phyloP scores from a whole-genome alignment of 805 yeast species.

The Wickerhamiella sergipiensis region DNA sequence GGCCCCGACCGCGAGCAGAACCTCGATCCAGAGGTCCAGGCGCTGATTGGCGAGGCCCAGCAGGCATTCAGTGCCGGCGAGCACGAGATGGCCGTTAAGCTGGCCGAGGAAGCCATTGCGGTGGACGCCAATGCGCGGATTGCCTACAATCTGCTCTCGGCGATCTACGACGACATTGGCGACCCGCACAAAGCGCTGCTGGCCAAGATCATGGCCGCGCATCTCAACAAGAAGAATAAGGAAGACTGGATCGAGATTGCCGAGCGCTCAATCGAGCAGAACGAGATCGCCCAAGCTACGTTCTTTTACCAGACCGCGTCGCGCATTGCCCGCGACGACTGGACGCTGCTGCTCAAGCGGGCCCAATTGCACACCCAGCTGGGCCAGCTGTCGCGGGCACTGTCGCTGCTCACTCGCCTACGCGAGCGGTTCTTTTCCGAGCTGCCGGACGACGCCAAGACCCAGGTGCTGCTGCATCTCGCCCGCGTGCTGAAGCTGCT shows the following conservation, averaged over 20 bases:
- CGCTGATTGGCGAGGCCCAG: conserved; percentile 15
- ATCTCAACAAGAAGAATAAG: conserved; percentile 57
- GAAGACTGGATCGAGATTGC: conserved; percentile 83
- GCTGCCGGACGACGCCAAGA: conserved; percentile 11
- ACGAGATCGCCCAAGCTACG: conserved; percentile 41
- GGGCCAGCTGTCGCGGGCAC: conserved; percentile 18
- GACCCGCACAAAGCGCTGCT: conserved; percentile 24
- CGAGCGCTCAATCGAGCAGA: conserved; percentile 60
- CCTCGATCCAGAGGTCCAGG: conserved; percentile 16
- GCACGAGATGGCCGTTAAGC: conserved; percentile 18
- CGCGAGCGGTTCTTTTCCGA: conserved; percentile 10
- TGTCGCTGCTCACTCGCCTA: conserved; percentile 16
- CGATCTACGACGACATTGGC: conserved; percentile 37
- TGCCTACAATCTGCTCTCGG: conserved; percentile 21
- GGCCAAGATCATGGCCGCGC: conserved; percentile 39
- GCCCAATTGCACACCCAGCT: conserved; percentile 28
- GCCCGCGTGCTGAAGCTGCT: conserved; percentile 12
- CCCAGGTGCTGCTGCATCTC: conserved; percentile 18
- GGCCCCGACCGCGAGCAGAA: conserved; percentile 13
- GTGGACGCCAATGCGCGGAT: conserved; percentile 19
- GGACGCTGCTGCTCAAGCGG: conserved; percentile 63
- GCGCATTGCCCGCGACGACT: conserved; percentile 73
- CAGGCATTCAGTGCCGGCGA: conserved; percentile 13
- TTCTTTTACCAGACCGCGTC: conserved; percentile 67
- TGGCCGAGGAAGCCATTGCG: conserved; percentile 22